Evolutionary conservation across 176 grass and related monocot species (phyloP).

Genomic region (Phragmites australis): DNA sequence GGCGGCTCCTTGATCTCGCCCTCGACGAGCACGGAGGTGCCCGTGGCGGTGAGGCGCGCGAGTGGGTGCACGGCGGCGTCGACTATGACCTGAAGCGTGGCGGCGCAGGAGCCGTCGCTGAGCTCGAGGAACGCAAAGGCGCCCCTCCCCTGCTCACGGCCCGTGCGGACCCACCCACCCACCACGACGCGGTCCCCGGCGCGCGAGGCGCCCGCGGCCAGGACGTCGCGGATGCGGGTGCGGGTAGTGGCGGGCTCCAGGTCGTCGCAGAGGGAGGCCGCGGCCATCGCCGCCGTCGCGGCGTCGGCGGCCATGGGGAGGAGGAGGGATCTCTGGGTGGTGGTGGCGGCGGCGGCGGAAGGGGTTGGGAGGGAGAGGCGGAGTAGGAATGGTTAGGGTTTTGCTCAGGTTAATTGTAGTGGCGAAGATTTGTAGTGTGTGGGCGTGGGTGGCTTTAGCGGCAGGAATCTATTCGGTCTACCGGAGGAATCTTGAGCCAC

Average conservation of each 20-base stretch:
- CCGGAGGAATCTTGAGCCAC: no score
- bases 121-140: constrained; percentile 81
- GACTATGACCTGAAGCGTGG: constrained; percentile 79
- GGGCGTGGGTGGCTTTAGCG: no score
- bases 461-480: no score
- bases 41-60: constrained; percentile 61
- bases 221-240: constrained; percentile 34
- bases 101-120: constrained; percentile 87
- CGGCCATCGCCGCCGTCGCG: constrained; percentile 6
- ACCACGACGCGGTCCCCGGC: constrained; percentile 55
- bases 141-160: constrained; percentile 70
- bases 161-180: constrained; percentile 75
- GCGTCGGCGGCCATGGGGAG: constrained; percentile 21
- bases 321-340: neutral
- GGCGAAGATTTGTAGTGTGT: no score
- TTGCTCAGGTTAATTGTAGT: neutral
- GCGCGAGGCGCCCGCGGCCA: constrained; percentile 17
- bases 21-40: constrained; percentile 86
- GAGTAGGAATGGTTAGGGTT: neutral
- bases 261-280: constrained; percentile 21
- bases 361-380: neutral
- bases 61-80: constrained; percentile 58
- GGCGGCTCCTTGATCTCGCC: constrained; percentile 79
- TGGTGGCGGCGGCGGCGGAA: neutral
- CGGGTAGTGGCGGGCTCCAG: constrained; percentile 33